Conservation (phyloP, 805 yeast species). For the Barnettozyma sp. region DNA sequence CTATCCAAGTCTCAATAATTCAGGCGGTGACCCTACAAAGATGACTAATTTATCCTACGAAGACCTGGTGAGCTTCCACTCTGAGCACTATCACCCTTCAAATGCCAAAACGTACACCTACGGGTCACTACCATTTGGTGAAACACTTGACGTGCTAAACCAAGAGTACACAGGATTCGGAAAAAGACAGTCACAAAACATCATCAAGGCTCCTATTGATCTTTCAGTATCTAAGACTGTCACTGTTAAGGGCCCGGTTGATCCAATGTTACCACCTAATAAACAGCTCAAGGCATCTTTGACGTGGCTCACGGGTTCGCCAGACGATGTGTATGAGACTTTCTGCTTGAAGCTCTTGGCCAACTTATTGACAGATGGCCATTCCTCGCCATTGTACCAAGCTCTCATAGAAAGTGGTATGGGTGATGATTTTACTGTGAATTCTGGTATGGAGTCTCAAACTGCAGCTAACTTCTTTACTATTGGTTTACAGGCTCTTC, state of each 20-base stretch:
- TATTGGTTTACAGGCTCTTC: slow-evolving; percentile 77
- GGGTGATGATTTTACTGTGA: slow-evolving; percentile 82
- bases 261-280: slow-evolving; percentile 61
- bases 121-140: slow-evolving; percentile 63
- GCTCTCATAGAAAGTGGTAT: slow-evolving; percentile 77
- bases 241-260: slow-evolving; percentile 65
- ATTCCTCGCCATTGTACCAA: slow-evolving; percentile 84
- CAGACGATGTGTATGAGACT: slow-evolving; percentile 59
- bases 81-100: slow-evolving; percentile 77
- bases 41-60: slow-evolving; percentile 72
- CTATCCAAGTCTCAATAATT: slow-evolving; percentile 78
- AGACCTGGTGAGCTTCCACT: slow-evolving; percentile 74
- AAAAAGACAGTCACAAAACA: slow-evolving; percentile 34
- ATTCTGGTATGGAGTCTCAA: slow-evolving; percentile 79
- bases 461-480: slow-evolving; percentile 75
- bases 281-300: slow-evolving; percentile 74
- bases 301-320: slow-evolving; percentile 82
- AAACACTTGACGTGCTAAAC: slow-evolving; percentile 52
- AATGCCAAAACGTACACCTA: slow-evolving; percentile 84
- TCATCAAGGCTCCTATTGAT: slow-evolving; percentile 22
- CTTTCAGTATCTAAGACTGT: slow-evolving; percentile 31
- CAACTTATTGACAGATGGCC: slow-evolving; percentile 78
- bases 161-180: slow-evolving; percentile 48
- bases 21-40: slow-evolving; percentile 88
- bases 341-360: slow-evolving; percentile 68